Conservation (phyloP, 495 filamentous ascomycete genomes). For the Neurospora africana region DNA sequence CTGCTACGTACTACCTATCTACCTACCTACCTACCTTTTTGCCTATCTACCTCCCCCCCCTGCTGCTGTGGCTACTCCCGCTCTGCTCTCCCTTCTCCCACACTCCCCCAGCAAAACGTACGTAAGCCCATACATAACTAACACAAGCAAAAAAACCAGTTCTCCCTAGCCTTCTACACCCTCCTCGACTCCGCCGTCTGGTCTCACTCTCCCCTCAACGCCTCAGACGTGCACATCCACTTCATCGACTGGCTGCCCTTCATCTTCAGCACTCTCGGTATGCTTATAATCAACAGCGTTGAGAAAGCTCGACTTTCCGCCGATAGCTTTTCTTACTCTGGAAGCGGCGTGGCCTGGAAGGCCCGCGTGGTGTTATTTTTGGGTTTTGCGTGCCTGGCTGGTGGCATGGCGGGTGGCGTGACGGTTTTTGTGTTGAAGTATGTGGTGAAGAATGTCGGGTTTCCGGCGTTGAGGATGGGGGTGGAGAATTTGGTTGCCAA, state of each 20-base stretch:
- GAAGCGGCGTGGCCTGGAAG: conserved; percentile 88
- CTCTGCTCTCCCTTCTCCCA: no score
- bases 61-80: no score
- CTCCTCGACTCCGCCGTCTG: conserved; percentile 86
- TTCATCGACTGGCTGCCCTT: conserved; percentile 98
- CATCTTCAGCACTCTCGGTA: conserved; percentile 86
- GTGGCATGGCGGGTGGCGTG: conserved; percentile 86
- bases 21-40: background rate
- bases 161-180: conserved; percentile 94
- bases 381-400: conserved; percentile 88
- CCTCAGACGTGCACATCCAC: conserved; percentile 73
- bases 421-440: conserved; percentile 89
- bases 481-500: conserved; percentile 89
- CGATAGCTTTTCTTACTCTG: conserved; percentile 79
- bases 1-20: no score
- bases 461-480: conserved; percentile 83
- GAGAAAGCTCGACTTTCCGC: conserved; percentile 82
- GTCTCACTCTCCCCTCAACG: conserved; percentile 70
- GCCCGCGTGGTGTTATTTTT: conserved; percentile 90
- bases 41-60: no score
- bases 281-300: conserved; percentile 98
- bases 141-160: conserved; percentile 41
- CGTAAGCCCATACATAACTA: background rate
- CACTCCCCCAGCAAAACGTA: no score
- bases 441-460: conserved; percentile 64